These are phyloP conservation scores for Pythium folliculosum DNA, from an alignment of 352 stramenopile genomes.

Conservation along the genomic window DNA sequence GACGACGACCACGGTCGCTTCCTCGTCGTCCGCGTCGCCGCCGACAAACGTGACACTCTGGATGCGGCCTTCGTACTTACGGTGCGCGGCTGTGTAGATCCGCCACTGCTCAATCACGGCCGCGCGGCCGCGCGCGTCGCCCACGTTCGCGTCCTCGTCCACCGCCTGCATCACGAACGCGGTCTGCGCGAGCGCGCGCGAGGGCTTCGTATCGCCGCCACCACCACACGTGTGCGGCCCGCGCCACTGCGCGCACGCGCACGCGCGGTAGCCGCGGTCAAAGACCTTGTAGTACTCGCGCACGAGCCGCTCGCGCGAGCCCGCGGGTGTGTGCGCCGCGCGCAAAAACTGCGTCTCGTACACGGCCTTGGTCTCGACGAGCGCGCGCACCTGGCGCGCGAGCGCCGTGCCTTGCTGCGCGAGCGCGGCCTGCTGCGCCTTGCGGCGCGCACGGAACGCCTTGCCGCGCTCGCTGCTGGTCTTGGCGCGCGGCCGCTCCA, in stretches of 20 bases:
- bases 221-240: background rate
- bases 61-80: conserved; percentile 2
- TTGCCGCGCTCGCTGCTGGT: conserved; percentile 26
- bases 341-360: background rate
- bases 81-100: background rate
- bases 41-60: background rate
- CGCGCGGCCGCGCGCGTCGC: conserved; percentile 2
- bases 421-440: conserved; percentile 2
- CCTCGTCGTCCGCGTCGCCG: background rate
- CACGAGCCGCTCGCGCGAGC: conserved; percentile 14
- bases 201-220: background rate
- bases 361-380: conserved; percentile 1
- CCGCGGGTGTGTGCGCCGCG: background rate
- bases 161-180: conserved; percentile 4
- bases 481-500: conserved; percentile 11
- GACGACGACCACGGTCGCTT: conserved; percentile 10
- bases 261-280: conserved; percentile 2
- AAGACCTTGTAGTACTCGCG: conserved; percentile 19
- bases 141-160: conserved; percentile 1
- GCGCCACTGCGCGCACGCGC: background rate
- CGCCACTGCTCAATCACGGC: conserved; percentile 12
- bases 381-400: background rate
- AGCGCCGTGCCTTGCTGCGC: background rate
- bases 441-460: conserved; percentile 10
- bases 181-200: background rate